Conservation (phyloP, 805 yeast species). For the Henningerozyma blattae region DNA sequence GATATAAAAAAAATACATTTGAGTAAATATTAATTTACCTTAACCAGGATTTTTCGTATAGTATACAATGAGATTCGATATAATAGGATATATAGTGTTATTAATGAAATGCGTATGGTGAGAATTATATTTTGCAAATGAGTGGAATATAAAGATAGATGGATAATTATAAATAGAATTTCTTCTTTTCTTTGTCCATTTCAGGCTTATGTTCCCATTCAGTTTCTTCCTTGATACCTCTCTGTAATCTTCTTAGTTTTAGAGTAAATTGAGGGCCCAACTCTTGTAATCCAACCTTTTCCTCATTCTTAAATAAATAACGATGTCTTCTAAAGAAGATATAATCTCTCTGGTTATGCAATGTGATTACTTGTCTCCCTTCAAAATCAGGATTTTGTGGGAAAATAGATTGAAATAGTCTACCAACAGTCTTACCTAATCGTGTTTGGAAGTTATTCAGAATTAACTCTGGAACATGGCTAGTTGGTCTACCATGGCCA, state of each 20-base stretch:
- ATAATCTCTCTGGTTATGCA: slow-evolving; percentile 93
- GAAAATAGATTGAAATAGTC: slow-evolving; percentile 81
- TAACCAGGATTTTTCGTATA: too few species aligned
- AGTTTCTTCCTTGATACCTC: slow-evolving; percentile 81
- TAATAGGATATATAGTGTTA: too few species aligned
- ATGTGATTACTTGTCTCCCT: slow-evolving; percentile 90
- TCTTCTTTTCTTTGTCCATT: slow-evolving; percentile 93
- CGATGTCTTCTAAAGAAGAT: slow-evolving; percentile 94
- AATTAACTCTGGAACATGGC: slow-evolving; percentile 83
- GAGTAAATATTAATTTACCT: too few species aligned
- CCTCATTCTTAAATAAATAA: slow-evolving; percentile 79
- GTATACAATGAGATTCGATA: too few species aligned
- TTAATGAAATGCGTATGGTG: too few species aligned
- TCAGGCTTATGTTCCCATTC: slow-evolving; percentile 96
- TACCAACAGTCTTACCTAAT: slow-evolving; percentile 86
- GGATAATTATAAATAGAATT: slow-evolving; percentile 55
- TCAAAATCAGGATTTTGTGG: slow-evolving; percentile 90
- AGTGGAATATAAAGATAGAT: neutral
- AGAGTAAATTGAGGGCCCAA: slow-evolving; percentile 94
- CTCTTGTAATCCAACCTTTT: slow-evolving; percentile 89
- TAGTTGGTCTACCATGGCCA: slow-evolving; percentile 88
- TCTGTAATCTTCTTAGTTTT: slow-evolving; percentile 76
- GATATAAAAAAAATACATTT: too few species aligned
- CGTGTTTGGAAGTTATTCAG: slow-evolving; percentile 88
- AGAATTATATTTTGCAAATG: too few species aligned